These are phyloP conservation scores for Blastocystis sp. DNA, from an alignment of 352 stramenopile genomes.

Conservation along the genomic window DNA sequence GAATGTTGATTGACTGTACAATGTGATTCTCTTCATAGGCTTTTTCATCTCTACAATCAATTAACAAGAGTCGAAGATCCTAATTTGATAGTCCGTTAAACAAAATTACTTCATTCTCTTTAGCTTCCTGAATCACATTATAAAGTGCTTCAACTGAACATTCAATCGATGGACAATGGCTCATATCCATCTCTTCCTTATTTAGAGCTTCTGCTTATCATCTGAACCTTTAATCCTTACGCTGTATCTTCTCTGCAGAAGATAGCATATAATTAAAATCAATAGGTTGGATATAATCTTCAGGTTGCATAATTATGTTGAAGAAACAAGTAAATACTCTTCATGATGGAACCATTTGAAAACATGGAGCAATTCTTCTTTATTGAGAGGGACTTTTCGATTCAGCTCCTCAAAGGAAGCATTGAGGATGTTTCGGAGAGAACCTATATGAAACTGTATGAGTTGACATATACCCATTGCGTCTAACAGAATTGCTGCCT, in stretches of 20 bases:
- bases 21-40: slow-evolving; percentile 35
- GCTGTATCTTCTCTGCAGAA: background rate
- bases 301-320: background rate
- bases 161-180: background rate
- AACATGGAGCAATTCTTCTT: background rate
- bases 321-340: background rate
- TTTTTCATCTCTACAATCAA: slow-evolving; percentile 7
- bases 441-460: background rate
- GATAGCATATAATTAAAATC: background rate
- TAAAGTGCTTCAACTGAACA: background rate
- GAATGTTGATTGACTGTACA: background rate
- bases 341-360: background rate
- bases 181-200: background rate
- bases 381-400: background rate
- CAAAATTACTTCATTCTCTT: slow-evolving; percentile 11
- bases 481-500: background rate
- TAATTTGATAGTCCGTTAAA: background rate
- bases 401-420: background rate
- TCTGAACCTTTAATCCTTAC: background rate
- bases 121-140: slow-evolving; percentile 27
- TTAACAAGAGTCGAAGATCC: background rate
- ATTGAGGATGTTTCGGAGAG: background rate
- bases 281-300: slow-evolving; percentile 1
- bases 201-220: background rate
- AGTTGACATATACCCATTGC: background rate